Conservation (phyloP, 2,329 filamentous ascomycete species). For the Colletotrichum trifolii region DNA sequence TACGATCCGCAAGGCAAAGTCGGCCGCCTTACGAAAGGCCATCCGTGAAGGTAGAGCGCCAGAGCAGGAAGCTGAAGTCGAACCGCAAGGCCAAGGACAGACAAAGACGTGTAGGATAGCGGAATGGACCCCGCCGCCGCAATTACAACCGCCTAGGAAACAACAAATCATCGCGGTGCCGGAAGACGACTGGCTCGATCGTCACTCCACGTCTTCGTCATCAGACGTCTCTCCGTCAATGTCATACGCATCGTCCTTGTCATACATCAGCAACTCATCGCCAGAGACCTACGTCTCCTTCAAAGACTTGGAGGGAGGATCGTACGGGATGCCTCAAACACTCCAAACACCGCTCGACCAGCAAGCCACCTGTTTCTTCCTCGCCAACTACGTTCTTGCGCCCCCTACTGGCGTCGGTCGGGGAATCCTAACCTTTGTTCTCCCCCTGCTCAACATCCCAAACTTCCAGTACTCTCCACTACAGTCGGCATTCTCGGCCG, state of each 20-base stretch:
- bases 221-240: conserved; percentile 33
- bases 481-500: conserved; percentile 39
- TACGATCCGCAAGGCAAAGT: conserved; percentile 37
- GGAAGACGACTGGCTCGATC: conserved; percentile 32
- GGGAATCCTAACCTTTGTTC: conserved; percentile 39
- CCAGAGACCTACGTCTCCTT: conserved; percentile 29
- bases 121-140: conserved; percentile 31
- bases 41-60: conserved; percentile 31
- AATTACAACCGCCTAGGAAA: conserved; percentile 20
- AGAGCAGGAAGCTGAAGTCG: conserved; percentile 26
- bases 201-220: conserved; percentile 26
- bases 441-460: conserved; percentile 38
- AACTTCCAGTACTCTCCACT: conserved; percentile 38
- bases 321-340: conserved; percentile 32
- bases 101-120: conserved; percentile 1
- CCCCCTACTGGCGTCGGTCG: conserved; percentile 37
- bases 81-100: conserved; percentile 7
- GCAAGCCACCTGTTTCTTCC: conserved; percentile 41
- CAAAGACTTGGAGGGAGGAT: conserved; percentile 22
- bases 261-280: conserved; percentile 30
- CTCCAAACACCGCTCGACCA: conserved; percentile 40
- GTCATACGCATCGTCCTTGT: conserved; percentile 30
- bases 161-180: conserved; percentile 26
- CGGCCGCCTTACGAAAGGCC: conserved; percentile 35
- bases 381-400: conserved; percentile 40